Evolutionary conservation across 768 basidiomycete species (phyloP).

Genomic region (Boletus speciosus): DNA sequence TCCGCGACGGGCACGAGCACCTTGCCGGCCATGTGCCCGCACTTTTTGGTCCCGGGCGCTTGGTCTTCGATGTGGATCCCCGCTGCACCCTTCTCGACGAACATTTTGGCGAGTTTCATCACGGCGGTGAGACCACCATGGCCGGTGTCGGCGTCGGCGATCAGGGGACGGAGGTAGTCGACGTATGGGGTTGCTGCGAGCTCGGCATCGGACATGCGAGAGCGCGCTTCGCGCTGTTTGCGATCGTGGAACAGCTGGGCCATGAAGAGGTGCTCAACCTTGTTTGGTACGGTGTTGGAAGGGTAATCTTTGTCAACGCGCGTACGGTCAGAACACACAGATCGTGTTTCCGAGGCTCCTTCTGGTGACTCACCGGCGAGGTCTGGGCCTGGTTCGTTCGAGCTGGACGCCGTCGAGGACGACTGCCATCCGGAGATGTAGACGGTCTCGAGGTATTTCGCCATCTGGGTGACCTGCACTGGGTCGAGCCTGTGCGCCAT

Average conservation of each 20-base stretch:
- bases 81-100: constrained; percentile 97
- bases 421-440: constrained; percentile 98
- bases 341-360: not conserved
- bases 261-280: constrained; percentile 97
- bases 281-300: constrained; percentile 97
- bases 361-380: constrained; percentile 67
- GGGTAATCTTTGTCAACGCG: constrained; percentile 70
- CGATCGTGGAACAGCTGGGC: constrained; percentile 99
- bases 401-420: constrained; percentile 88
- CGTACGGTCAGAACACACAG: constrained; percentile 1
- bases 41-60: constrained; percentile 96
- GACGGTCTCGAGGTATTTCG: constrained; percentile 95
- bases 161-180: constrained; percentile 91
- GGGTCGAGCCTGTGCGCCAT: constrained; percentile 79
- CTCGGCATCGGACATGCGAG: constrained; percentile 64
- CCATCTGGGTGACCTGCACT: constrained; percentile 98
- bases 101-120: constrained; percentile 98
- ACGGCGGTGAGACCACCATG: constrained; percentile 97
- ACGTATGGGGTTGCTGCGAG: constrained; percentile 65
- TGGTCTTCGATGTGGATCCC: constrained; percentile 99
- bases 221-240: constrained; percentile 85
- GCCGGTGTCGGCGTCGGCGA: constrained; percentile 98
- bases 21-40: constrained; percentile 92
- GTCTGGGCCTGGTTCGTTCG: constrained; percentile 97
- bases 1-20: constrained; percentile 96